Conservation (phyloP, 129 eudicot genomes). For the Saussurea involucrata region DNA sequence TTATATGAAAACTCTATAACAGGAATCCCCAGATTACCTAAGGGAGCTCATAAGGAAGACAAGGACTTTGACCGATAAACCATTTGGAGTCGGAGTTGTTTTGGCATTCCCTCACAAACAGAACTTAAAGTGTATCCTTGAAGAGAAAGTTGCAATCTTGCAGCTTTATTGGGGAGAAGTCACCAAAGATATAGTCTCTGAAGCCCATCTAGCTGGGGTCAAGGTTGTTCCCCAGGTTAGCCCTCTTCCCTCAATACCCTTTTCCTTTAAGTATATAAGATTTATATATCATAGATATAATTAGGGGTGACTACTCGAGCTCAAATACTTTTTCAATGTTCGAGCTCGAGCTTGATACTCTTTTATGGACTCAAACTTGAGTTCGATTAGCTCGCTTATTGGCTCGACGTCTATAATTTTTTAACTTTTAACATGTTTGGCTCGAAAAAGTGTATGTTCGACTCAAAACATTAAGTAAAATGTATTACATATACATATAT, state of each 20-base stretch:
- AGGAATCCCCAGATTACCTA: slow-evolving; percentile 88
- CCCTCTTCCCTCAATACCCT: neutral
- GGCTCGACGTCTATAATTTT: no score
- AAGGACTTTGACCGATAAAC: slow-evolving; percentile 69
- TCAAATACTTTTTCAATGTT: no score
- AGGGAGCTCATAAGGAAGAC: slow-evolving; percentile 87
- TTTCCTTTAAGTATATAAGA: no score
- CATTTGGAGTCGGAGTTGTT: slow-evolving; percentile 91
- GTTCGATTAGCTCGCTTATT: no score
- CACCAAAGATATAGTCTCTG: slow-evolving; percentile 51
- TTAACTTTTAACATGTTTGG: no score
- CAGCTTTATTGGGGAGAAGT: slow-evolving; percentile 92
- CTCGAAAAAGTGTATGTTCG: no score
- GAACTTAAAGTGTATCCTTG: slow-evolving; percentile 67
- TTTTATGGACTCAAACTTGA: no score
- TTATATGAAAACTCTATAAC: slow-evolving; percentile 16
- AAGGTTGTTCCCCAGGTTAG: slow-evolving; percentile 90
- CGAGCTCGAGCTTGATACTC: no score
- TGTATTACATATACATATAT: no score
- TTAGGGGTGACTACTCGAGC: no score
- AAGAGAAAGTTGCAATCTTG: slow-evolving; percentile 83
- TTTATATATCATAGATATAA: no score
- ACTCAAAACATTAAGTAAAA: no score
- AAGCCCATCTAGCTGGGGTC: slow-evolving; percentile 87
- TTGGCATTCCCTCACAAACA: slow-evolving; percentile 89